Evolutionary conservation across 2,329 filamentous ascomycete species (phyloP).

Genomic region (Colletotrichum kahawae): DNA sequence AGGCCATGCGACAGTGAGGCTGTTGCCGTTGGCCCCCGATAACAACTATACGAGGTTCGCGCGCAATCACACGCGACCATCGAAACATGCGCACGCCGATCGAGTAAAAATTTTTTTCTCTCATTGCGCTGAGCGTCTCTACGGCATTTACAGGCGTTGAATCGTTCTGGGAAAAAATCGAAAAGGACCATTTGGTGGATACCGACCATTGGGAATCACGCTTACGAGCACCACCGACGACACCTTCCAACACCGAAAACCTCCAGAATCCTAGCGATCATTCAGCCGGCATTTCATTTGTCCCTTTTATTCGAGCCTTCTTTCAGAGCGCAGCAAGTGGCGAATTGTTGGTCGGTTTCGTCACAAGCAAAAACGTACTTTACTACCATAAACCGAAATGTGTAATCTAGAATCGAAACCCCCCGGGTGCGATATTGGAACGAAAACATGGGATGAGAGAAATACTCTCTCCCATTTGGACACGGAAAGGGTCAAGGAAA

Average conservation of each 20-base stretch:
- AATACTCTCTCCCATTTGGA: background rate
- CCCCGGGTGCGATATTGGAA: slow-evolving; percentile 8
- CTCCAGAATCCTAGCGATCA: background rate
- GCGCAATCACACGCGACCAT: background rate
- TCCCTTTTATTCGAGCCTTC: slow-evolving; percentile 13
- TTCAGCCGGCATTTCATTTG: slow-evolving; percentile 21
- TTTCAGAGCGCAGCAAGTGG: slow-evolving; percentile 16
- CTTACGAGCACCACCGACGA: background rate
- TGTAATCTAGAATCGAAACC: slow-evolving; percentile 33
- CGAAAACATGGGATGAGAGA: background rate
- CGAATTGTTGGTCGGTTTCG: slow-evolving; percentile 7
- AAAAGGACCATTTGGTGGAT: background rate
- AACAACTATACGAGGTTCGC: background rate
- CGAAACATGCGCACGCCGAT: background rate
- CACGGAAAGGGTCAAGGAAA: slow-evolving; percentile 8
- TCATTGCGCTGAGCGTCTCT: background rate
- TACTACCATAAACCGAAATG: slow-evolving; percentile 36
- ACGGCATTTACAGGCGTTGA: background rate
- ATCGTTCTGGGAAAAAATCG: background rate
- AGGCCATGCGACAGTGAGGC: background rate
- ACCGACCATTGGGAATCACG: background rate
- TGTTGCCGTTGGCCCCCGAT: background rate
- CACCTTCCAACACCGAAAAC: background rate
- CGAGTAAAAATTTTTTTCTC: background rate
- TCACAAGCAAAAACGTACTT: slow-evolving; percentile 16